These are phyloP conservation scores for Talaromyces sp. DNA, from an alignment of 2,329 filamentous ascomycete species.

Conservation along the genomic window DNA sequence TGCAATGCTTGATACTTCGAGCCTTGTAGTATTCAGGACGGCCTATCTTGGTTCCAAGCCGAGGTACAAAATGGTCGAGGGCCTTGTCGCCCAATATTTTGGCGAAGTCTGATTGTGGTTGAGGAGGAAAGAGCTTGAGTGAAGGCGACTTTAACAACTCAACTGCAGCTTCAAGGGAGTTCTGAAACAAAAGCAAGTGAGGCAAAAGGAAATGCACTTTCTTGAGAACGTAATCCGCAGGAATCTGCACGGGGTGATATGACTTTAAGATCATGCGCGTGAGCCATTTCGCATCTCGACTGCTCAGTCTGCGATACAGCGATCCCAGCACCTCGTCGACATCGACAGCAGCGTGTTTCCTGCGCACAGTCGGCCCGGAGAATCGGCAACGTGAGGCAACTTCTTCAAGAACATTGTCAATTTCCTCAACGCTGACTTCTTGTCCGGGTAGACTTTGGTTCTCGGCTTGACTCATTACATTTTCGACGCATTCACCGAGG, in stretches of 20 bases:
- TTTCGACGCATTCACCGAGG: constrained; percentile 68
- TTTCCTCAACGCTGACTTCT: constrained; percentile 66
- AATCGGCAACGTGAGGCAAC: constrained; percentile 69
- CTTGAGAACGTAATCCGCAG: constrained; percentile 55
- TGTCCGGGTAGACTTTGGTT: constrained; percentile 37
- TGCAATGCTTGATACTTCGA: constrained; percentile 71
- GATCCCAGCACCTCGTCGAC: constrained; percentile 51
- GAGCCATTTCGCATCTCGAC: constrained; percentile 82
- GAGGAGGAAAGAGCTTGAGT: constrained; percentile 38
- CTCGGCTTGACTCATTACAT: constrained; percentile 61
- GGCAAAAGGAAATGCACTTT: constrained; percentile 70
- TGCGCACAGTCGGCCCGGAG: constrained; percentile 64
- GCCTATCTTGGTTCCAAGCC: constrained; percentile 63
- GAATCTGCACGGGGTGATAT: constrained; percentile 65
- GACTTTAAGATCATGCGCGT: constrained; percentile 76
- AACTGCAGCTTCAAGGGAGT: constrained; percentile 64
- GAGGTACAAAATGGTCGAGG: constrained; percentile 51
- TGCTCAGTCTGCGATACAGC: constrained; percentile 61
- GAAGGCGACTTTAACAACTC: constrained; percentile 48
- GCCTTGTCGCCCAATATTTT: constrained; percentile 35
- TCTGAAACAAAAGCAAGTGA: constrained; percentile 66
- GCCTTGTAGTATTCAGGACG: constrained; percentile 65
- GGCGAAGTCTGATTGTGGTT: constrained; percentile 34
- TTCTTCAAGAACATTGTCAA: constrained; percentile 64
- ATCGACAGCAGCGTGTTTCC: constrained; percentile 37